Evolutionary conservation across 495 filamentous ascomycete species (phyloP).

Genomic region (Xanthoparmelia taractica): DNA sequence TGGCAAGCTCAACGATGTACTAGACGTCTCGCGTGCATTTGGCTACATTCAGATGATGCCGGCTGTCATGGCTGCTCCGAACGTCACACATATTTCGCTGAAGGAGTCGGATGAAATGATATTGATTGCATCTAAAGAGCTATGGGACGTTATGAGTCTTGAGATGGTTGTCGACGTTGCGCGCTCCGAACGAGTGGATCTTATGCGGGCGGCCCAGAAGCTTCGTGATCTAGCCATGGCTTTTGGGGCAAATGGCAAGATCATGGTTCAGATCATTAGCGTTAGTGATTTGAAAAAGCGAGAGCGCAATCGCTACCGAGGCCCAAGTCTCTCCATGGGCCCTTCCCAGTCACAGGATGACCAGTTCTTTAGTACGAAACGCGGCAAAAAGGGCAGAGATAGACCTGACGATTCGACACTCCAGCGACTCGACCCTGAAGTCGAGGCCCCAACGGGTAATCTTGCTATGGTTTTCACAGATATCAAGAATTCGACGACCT

Average conservation of each 20-base stretch:
- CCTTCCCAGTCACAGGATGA: slow-evolving; percentile 66
- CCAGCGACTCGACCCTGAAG: slow-evolving; percentile 74
- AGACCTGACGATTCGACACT: slow-evolving; percentile 71
- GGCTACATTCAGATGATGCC: slow-evolving; percentile 91
- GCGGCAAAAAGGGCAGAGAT: slow-evolving; percentile 53
- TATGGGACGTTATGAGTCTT: slow-evolving; percentile 89
- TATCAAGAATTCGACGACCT: slow-evolving; percentile 93
- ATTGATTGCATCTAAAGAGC: slow-evolving; percentile 78
- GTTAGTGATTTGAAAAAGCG: slow-evolving; percentile 82
- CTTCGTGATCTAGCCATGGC: slow-evolving; percentile 91
- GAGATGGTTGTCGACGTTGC: slow-evolving; percentile 89
- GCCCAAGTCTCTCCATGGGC: slow-evolving; percentile 72
- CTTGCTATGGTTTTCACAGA: slow-evolving; percentile 95
- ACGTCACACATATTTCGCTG: slow-evolving; percentile 69
- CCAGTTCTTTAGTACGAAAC: slow-evolving; percentile 51
- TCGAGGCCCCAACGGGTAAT: slow-evolving; percentile 82
- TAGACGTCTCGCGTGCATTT: slow-evolving; percentile 89
- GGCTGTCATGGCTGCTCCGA: slow-evolving; percentile 81
- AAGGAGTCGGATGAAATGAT: slow-evolving; percentile 91
- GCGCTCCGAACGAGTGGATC: slow-evolving; percentile 69
- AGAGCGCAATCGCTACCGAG: slow-evolving; percentile 61
- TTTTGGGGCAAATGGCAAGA: slow-evolving; percentile 84
- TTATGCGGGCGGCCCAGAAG: slow-evolving; percentile 96
- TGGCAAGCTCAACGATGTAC: slow-evolving; percentile 83
- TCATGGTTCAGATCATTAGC: slow-evolving; percentile 98